Evolutionary conservation across 2,329 filamentous ascomycete species (phyloP).

Genomic region (Diaporthe vexans): DNA sequence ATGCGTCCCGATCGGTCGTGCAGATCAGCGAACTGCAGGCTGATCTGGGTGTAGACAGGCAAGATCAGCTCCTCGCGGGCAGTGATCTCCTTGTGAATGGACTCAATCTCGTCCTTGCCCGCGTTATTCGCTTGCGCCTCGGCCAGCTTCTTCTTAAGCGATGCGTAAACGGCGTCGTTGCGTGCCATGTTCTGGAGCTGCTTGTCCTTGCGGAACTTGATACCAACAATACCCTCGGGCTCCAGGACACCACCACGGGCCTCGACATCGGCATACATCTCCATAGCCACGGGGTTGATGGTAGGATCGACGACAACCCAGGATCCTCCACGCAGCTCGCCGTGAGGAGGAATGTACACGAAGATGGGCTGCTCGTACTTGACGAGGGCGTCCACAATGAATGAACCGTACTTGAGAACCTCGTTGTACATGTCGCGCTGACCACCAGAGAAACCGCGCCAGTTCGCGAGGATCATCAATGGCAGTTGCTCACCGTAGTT

Average conservation of each 20-base stretch:
- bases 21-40: slow-evolving; percentile 96
- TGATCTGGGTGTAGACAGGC: slow-evolving; percentile 94
- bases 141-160: slow-evolving; percentile 83
- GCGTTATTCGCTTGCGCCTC: slow-evolving; percentile 70
- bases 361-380: slow-evolving; percentile 99
- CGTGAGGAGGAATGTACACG: slow-evolving; percentile 97
- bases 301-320: slow-evolving; percentile 99
- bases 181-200: slow-evolving; percentile 98
- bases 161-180: slow-evolving; percentile 85
- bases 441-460: slow-evolving; percentile 99
- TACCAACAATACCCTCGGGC: slow-evolving; percentile 97
- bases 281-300: slow-evolving; percentile 96
- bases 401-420: slow-evolving; percentile 98
- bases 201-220: slow-evolving; percentile 98
- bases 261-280: slow-evolving; percentile 99
- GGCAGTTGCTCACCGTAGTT: slow-evolving; percentile 99
- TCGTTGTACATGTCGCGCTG: slow-evolving; percentile 99
- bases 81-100: slow-evolving; percentile 87
- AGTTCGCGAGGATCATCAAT: slow-evolving; percentile 99
- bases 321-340: slow-evolving; percentile 97
- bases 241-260: slow-evolving; percentile 97
- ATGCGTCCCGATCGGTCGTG: slow-evolving; percentile 98
- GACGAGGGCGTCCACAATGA: slow-evolving; percentile 98
- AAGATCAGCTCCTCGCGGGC: slow-evolving; percentile 89
- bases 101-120: slow-evolving; percentile 79